phyloP scores from a whole-genome alignment of 2,329 filamentous ascomycete genomes.

The Geosmithia morbida region DNA sequence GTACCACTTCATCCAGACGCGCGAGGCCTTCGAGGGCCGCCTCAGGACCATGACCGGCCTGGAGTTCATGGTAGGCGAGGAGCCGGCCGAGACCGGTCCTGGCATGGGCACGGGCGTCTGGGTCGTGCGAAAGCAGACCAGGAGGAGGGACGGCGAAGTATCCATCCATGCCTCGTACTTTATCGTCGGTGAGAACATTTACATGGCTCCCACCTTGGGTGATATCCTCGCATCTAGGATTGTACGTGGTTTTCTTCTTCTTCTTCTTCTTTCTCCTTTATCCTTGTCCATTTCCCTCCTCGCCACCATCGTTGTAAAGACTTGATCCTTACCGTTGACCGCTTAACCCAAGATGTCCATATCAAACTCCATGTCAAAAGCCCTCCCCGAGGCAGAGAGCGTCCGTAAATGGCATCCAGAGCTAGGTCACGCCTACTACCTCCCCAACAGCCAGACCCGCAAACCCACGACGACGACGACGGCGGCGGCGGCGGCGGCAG shows the following conservation, averaged over 20 bases:
- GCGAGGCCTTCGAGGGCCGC: slow-evolving; percentile 48
- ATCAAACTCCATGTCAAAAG: slow-evolving; percentile 37
- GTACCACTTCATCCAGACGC: slow-evolving; percentile 40
- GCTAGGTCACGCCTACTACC: slow-evolving; percentile 35
- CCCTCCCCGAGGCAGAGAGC: slow-evolving; percentile 33
- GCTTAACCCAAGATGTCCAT: slow-evolving; percentile 45
- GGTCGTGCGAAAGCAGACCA: slow-evolving; percentile 55
- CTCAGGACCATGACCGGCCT: slow-evolving; percentile 50
- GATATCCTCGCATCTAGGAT: slow-evolving; percentile 46
- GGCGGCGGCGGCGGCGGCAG: slow-evolving; percentile 10
- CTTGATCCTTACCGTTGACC: too few relatives aligned
- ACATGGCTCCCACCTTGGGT: slow-evolving; percentile 47
- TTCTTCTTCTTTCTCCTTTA: not conserved
- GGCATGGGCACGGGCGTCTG: slow-evolving; percentile 55
- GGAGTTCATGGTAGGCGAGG: slow-evolving; percentile 52
- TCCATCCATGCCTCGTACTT: slow-evolving; percentile 45
- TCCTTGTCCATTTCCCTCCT: not conserved
- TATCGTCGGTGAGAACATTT: slow-evolving; percentile 51
- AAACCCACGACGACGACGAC: slow-evolving; percentile 9
- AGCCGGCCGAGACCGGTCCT: slow-evolving; percentile 47
- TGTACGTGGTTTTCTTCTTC: slow-evolving; percentile 19
- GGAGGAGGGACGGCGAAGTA: slow-evolving; percentile 40
- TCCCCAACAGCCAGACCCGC: slow-evolving; percentile 14
- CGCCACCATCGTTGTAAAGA: too few relatives aligned
- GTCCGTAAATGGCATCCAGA: slow-evolving; percentile 40